Evolutionary conservation across 1,284 basidiomycete genomes (phyloP).

Genomic region (Rhodotorula mucilaginosa): DNA sequence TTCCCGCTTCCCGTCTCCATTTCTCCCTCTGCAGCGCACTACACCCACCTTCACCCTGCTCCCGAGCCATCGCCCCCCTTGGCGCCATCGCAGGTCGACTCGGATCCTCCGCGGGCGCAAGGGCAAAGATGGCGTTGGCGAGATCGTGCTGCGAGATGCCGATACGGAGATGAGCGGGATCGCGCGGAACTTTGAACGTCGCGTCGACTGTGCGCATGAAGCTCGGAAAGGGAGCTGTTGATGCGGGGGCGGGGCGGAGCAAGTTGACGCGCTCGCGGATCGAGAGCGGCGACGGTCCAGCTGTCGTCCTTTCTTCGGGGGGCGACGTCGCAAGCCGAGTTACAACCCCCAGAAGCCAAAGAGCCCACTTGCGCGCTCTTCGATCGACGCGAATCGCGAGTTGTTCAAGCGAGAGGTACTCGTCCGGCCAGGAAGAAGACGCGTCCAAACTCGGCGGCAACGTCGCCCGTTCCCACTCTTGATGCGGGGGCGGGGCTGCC

Average conservation of each 20-base stretch:
- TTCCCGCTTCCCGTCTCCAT: background rate
- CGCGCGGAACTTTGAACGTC: background rate
- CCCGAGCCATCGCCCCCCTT: background rate
- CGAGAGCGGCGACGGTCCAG: background rate
- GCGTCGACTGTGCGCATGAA: background rate
- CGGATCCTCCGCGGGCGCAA: background rate
- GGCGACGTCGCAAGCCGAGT: background rate
- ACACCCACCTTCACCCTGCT: background rate
- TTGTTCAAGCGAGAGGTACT: slow-evolving; percentile 1
- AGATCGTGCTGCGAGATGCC: slow-evolving; percentile 1
- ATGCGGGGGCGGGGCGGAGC: background rate
- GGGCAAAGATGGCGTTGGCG: slow-evolving; percentile 6
- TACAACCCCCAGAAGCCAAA: background rate
- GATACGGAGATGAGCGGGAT: background rate
- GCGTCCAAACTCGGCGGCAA: background rate
- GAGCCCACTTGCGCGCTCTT: background rate
- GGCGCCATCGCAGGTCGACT: background rate
- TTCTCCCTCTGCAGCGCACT: background rate
- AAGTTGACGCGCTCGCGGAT: background rate
- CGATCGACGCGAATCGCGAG: slow-evolving; percentile 9
- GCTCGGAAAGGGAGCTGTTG: slow-evolving; percentile 1
- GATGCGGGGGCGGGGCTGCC: background rate
- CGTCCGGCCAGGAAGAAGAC: background rate
- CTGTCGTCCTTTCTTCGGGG: background rate
- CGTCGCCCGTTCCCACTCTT: background rate